Conservation (phyloP, 495 filamentous ascomycete genomes). For the Lasiosphaeriaceae sp. region DNA sequence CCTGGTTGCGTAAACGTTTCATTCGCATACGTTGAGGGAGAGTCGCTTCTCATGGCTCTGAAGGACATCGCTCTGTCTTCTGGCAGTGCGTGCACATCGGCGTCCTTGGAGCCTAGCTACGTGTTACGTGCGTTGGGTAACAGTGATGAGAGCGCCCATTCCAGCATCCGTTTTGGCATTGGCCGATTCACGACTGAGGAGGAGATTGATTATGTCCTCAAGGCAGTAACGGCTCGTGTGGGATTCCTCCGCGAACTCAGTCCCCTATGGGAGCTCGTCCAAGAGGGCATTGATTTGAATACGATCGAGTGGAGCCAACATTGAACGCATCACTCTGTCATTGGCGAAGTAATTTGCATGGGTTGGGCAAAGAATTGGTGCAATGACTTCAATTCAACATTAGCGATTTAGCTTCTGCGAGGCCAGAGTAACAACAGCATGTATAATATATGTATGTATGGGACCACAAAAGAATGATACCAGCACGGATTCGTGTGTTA, state of each 20-base stretch:
- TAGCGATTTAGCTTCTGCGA: not conserved
- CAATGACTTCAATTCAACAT: not conserved
- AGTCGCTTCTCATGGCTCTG: slow-evolving; percentile 95
- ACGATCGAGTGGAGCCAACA: slow-evolving; percentile 99
- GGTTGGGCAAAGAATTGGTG: not conserved
- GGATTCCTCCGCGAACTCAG: slow-evolving; percentile 91
- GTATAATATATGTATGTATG: not conserved
- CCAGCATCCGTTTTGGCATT: slow-evolving; percentile 96
- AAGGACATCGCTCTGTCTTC: slow-evolving; percentile 98
- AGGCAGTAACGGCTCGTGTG: slow-evolving; percentile 86
- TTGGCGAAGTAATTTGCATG: not conserved
- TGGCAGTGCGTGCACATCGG: slow-evolving; percentile 94
- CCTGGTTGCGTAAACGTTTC: slow-evolving; percentile 98
- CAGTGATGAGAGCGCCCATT: slow-evolving; percentile 96
- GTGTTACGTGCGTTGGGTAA: slow-evolving; percentile 89
- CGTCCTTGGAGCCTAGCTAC: slow-evolving; percentile 93
- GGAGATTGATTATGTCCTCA: slow-evolving; percentile 96
- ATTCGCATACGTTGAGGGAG: slow-evolving; percentile 96
- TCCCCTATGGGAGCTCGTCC: slow-evolving; percentile 96
- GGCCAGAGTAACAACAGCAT: not conserved
- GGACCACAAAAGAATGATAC: not conserved
- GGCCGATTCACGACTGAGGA: slow-evolving; percentile 91
- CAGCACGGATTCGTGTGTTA: not conserved
- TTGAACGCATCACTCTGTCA: slow-evolving; percentile 32
- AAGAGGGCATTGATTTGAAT: slow-evolving; percentile 92